phyloP scores from a whole-genome alignment of 2,329 filamentous ascomycete genomes.

The Diaporthe vaccinii region DNA sequence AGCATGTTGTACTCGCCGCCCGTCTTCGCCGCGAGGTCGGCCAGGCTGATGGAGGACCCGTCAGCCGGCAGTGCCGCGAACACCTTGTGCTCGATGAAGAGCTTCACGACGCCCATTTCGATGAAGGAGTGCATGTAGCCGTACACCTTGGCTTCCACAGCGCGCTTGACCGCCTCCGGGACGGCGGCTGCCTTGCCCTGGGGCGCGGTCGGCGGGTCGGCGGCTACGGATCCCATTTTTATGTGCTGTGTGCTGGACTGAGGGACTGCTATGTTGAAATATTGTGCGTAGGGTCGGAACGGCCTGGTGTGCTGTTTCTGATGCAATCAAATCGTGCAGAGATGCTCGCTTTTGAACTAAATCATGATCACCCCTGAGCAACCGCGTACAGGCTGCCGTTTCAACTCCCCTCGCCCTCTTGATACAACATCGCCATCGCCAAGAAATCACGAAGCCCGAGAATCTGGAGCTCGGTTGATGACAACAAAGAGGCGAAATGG shows the following conservation, averaged over 20 bases:
- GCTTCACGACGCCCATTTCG: slow-evolving; percentile 25
- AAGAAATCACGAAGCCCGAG: not conserved
- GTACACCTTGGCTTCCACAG: slow-evolving; percentile 21
- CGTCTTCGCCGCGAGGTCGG: not conserved
- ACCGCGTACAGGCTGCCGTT: no score
- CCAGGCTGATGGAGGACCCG: slow-evolving; percentile 2
- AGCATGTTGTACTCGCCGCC: slow-evolving; percentile 23
- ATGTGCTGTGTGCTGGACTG: not conserved
- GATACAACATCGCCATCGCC: slow-evolving; percentile 4
- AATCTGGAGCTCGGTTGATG: not conserved
- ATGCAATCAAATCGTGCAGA: not conserved
- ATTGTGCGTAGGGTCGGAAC: no score
- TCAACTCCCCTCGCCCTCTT: not conserved
- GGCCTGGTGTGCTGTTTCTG: not conserved
- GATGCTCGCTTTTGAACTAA: slow-evolving; percentile 10
- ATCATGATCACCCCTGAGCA: not conserved
- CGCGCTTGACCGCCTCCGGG: slow-evolving; percentile 10
- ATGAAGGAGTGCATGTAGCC: slow-evolving; percentile 27
- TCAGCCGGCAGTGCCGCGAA: slow-evolving; percentile 11
- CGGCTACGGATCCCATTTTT: slow-evolving; percentile 24
- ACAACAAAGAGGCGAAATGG: not conserved
- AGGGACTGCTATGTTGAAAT: not conserved
- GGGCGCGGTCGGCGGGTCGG: slow-evolving; percentile 18
- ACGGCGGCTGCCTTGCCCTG: slow-evolving; percentile 16
- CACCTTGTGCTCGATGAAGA: slow-evolving; percentile 24